Conservation (phyloP, 2,329 filamentous ascomycete genomes). For the Cladosporium phlei region DNA sequence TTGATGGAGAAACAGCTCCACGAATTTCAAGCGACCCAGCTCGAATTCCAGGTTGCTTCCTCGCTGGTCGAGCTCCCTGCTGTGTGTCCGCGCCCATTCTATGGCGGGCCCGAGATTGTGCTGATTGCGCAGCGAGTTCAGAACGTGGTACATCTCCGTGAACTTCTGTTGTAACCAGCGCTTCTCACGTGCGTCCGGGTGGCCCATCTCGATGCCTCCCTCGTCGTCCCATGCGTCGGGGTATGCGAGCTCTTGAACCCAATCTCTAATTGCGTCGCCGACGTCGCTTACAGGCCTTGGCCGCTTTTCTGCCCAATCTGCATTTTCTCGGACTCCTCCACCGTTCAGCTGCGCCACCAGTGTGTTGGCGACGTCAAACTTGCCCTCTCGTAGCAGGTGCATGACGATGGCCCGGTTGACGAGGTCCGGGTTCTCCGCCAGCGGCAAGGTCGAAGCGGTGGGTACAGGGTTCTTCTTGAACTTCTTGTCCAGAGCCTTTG, state of each 20-base stretch:
- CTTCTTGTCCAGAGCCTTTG: conserved; percentile 77
- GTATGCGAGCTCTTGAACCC: conserved; percentile 14
- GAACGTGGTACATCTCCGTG: conserved; percentile 82
- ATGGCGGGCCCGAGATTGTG: conserved; percentile 80
- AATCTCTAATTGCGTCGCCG: conserved; percentile 8
- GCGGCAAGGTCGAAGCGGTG: conserved; percentile 72
- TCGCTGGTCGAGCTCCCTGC: conserved; percentile 65
- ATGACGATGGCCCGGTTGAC: conserved; percentile 94
- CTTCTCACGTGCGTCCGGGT: background rate
- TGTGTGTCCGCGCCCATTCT: conserved; percentile 73
- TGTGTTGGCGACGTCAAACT: conserved; percentile 80
- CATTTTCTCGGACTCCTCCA: conserved; percentile 8
- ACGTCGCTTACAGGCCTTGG: conserved; percentile 6
- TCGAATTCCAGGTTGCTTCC: conserved; percentile 96
- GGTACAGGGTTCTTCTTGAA: conserved; percentile 66
- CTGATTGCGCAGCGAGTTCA: conserved; percentile 67
- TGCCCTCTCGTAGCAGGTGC: conserved; percentile 90
- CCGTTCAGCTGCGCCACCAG: conserved; percentile 69
- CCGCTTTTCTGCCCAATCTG: background rate
- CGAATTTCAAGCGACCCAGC: conserved; percentile 80
- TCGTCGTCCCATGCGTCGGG: conserved; percentile 13
- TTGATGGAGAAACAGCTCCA: conserved; percentile 73
- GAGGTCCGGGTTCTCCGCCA: conserved; percentile 67
- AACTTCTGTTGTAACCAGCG: conserved; percentile 71
- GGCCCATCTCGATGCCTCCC: conserved; percentile 2